Evolutionary conservation across 306 rosid genomes (phyloP).

Genomic region (Coriaria nepalensis): DNA sequence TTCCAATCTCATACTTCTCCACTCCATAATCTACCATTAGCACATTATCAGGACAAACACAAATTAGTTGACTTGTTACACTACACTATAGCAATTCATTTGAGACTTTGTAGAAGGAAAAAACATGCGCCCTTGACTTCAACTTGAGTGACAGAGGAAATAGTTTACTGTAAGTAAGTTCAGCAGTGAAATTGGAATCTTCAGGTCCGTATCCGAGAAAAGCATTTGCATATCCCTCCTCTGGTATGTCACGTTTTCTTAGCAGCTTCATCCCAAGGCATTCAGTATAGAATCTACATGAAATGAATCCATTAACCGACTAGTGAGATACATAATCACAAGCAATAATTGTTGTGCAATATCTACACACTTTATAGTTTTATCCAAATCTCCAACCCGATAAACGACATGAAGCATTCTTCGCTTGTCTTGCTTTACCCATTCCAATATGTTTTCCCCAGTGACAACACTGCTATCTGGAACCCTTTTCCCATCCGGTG

Average conservation of each 20-base stretch:
- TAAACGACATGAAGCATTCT: slow-evolving; percentile 76
- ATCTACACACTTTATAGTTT: slow-evolving; percentile 60
- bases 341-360: slow-evolving; percentile 16
- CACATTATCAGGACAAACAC: no score
- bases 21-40: slow-evolving; percentile 63
- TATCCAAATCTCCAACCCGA: slow-evolving; percentile 75
- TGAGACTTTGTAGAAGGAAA: no score
- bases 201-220: slow-evolving; percentile 89
- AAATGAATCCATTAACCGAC: no score
- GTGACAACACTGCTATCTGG: slow-evolving; percentile 39
- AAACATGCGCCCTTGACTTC: no score
- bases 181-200: slow-evolving; percentile 72
- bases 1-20: slow-evolving; percentile 68
- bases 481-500: slow-evolving; percentile 29
- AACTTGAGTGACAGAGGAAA: slow-evolving; percentile 8
- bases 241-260: slow-evolving; percentile 69
- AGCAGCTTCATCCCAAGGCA: slow-evolving; percentile 84
- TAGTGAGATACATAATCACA: no score
- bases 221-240: slow-evolving; percentile 66
- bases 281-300: slow-evolving; percentile 74
- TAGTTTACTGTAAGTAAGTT: slow-evolving; percentile 72
- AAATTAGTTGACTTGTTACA: no score
- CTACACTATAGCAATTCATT: no score
- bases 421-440: slow-evolving; percentile 67
- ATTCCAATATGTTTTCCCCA: slow-evolving; percentile 53